These are phyloP conservation scores for Oryza meridionalis DNA, from an alignment of 176 grass and related monocot genomes.

Conservation along the genomic window DNA sequence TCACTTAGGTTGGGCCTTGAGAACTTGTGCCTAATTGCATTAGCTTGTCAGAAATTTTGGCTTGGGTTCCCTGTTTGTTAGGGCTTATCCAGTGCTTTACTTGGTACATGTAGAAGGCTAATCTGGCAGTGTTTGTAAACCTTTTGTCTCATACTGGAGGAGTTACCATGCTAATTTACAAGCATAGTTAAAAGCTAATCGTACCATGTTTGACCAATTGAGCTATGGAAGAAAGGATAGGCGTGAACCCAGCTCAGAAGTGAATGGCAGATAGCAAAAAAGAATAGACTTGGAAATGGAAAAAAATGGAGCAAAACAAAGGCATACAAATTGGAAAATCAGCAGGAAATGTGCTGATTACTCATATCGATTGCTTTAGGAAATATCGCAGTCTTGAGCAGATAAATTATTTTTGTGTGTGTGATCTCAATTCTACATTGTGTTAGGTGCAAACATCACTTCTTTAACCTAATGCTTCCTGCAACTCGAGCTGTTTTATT, in stretches of 20 bases:
- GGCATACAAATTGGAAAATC: neutral
- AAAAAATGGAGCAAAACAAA: too few species aligned
- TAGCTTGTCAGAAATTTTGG: neutral
- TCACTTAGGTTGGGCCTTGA: neutral
- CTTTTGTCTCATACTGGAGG: neutral
- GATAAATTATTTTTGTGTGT: neutral
- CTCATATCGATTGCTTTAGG: neutral
- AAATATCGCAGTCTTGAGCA: too few species aligned
- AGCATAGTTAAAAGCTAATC: neutral
- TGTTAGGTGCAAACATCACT: neutral
- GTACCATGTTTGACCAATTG: neutral
- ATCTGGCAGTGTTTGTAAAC: neutral
- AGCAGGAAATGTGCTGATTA: neutral
- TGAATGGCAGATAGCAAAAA: neutral
- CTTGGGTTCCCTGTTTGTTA: neutral
- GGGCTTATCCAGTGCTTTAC: neutral
- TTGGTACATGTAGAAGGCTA: neutral
- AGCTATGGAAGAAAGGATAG: neutral
- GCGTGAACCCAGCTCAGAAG: neutral
- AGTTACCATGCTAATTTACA: neutral
- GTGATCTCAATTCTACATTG: too few species aligned
- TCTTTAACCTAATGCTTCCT: too few species aligned
- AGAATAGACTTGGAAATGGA: too few species aligned
- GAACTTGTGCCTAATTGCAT: slow-evolving; percentile 4
- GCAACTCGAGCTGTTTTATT: too few species aligned